Evolutionary conservation across 352 stramenopile species (phyloP), one percentile per base, ranked within the genome.

Genomic region (Bremia lactucae): DNA sequence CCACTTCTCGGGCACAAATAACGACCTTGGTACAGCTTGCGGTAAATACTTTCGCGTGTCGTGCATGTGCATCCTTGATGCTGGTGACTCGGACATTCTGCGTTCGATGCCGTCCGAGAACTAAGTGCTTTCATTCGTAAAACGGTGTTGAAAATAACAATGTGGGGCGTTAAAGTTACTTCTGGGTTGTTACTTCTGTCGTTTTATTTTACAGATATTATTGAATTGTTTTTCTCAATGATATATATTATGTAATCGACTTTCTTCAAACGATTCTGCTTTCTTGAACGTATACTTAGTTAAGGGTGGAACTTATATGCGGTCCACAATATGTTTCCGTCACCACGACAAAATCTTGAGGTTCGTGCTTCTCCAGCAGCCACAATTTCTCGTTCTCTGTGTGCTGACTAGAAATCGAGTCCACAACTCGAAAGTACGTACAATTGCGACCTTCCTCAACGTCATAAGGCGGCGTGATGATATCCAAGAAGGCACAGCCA

Each of bases 11-110:
- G 96, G 96, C 48, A 95, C 87, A 65, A 99, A 98, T 87, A 97
- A 93, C 48, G 94, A 98, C 66, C 88, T 99, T 41, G 96, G 96
- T 59, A 98, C 94, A 62, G 96, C 96, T 40, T 99, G 96, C 61
- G 96, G 96, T 65, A 98, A 99, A 70, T 97, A 98, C 73, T 99
- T 98, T 87, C 90, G 95, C 55, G 95, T 97, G 46, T 98, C 92
- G 31, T 88, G 96, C 43, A 79, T 99, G 48, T 86, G 78, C 50
- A 88, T 99, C 61, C 82, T 97, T 34, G 95, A 99, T 72, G 80
- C 76, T 35, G 96, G 96, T 84, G 96, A 99, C 78, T 98, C 94
- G 45, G 96, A 99, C 83, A 99, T 99, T 68, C 68, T 99, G 52
- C 78, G 76, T 42, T 70, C 77, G n/a, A 72, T 66, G 62, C 55